Evolutionary conservation across 345 rosid genomes (phyloP), one percentile per base, ranked within the genome.

Genomic region (Brassica nigra): DNA sequence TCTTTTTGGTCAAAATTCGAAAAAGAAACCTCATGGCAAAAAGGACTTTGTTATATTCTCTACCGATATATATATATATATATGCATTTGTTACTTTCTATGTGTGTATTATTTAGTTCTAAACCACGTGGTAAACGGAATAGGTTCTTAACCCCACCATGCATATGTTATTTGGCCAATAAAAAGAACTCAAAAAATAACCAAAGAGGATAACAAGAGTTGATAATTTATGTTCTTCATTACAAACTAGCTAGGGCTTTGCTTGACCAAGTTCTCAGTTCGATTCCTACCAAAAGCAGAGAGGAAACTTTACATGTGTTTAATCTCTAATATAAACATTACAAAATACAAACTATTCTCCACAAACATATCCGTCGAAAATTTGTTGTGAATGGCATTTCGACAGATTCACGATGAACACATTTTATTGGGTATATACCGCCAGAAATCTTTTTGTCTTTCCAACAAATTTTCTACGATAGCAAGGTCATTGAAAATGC

Each of bases 1-100:
- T 73, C 82, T 79, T 79, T 79, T 73, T 52, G 82, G 82, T 79
- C 82, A 79, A 79, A 67, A n/a, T 67, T 73, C 62, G 78, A 68
- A 73, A 78, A 79, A 73, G 82, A 79, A 67, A 67, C 64, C 49
- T 79, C 73, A 79, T 59, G 55, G 74, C 74, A 79, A 79, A 54
- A 79, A 73, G 82, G 74, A 31, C 78, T 79, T 79, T 79, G 67
- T 73, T 67, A 73, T 79, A 79, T 79, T 80, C 78, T 61, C 75
- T 42, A 42, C 18, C 66, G 18, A 78, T 23, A 63, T 34, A 37
- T 15, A 28, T 55, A 64, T 61, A 16, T 70, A 37, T 10, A 37
- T 10, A 37, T 37, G 11, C 27, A 23, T 37, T 37, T 37, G 10
- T 37, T 37, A 8, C 28, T 49, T 11, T 70, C 6, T 52, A 33